These are phyloP conservation scores for Phoenix roebelenii DNA, from an alignment of 176 grass and related monocot species.

Conservation along the genomic window DNA sequence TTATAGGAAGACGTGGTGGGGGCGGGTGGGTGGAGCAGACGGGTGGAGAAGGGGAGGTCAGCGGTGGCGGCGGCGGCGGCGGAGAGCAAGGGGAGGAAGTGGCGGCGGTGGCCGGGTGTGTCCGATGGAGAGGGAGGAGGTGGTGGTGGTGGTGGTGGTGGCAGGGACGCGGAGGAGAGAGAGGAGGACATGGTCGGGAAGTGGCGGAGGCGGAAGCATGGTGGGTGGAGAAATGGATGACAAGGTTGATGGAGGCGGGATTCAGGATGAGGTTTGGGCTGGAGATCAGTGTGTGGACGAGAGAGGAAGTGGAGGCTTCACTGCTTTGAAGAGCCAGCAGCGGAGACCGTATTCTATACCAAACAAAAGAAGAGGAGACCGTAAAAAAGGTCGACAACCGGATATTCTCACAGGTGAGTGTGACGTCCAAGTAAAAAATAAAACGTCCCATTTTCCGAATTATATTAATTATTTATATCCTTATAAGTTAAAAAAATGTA, in stretches of 20 bases:
- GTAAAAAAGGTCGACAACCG: too few species aligned
- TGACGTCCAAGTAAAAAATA: too few species aligned
- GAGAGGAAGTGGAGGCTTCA: too few species aligned
- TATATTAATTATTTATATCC: too few species aligned
- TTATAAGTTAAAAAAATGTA: too few species aligned
- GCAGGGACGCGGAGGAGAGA: neutral
- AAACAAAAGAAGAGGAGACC: too few species aligned
- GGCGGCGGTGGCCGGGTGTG: slow-evolving; percentile 5
- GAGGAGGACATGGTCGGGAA: neutral
- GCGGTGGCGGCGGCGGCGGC: neutral
- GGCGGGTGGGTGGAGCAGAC: neutral
- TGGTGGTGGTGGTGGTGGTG: neutral
- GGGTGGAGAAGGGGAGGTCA: neutral
- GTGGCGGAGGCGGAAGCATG: slow-evolving; percentile 6
- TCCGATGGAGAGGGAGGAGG: slow-evolving; percentile 1
- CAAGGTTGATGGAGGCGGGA: neutral
- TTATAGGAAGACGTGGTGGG: slow-evolving; percentile 28
- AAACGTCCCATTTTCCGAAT: too few species aligned
- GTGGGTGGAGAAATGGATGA: neutral
- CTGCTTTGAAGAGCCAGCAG: too few species aligned
- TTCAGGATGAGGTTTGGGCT: neutral
- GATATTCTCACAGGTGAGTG: too few species aligned
- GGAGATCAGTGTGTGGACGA: too few species aligned
- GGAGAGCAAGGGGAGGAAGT: neutral
- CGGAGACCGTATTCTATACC: too few species aligned